phyloP scores from a whole-genome alignment of 2,329 filamentous ascomycete species.

The Sarocladiaceae sp. region DNA sequence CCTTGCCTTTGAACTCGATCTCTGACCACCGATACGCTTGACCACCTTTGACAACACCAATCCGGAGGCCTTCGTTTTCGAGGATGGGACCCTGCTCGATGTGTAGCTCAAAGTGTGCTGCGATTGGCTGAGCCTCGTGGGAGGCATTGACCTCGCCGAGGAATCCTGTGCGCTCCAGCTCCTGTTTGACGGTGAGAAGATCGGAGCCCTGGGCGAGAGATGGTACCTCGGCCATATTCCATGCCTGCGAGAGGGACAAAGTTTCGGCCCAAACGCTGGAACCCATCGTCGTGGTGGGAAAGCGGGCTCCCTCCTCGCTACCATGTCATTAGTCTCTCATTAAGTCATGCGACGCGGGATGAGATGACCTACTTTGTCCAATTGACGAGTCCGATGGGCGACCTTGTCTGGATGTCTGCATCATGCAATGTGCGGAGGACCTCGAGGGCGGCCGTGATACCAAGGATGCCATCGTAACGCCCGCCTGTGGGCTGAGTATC shows the following conservation, averaged over 20 bases:
- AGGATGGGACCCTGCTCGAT: constrained; percentile 59
- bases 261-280: constrained; percentile 73
- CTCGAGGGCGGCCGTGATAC: constrained; percentile 67
- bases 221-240: constrained; percentile 57
- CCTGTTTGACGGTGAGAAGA: constrained; percentile 20
- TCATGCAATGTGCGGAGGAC: constrained; percentile 64
- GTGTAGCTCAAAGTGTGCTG: constrained; percentile 63
- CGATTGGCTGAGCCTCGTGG: constrained; percentile 44
- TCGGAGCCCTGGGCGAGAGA: constrained; percentile 12
- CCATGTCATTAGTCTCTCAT: not conserved
- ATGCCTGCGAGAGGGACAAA: constrained; percentile 55
- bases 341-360: not conserved
- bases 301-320: constrained; percentile 75
- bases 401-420: constrained; percentile 60
- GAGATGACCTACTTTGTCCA: constrained; percentile 57
- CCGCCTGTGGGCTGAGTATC: constrained; percentile 61
- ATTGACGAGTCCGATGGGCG: constrained; percentile 67
- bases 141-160: constrained; percentile 42
- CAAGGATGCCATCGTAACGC: constrained; percentile 71
- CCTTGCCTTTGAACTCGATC: constrained; percentile 21
- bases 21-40: constrained; percentile 28
- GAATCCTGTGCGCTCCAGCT: constrained; percentile 67
- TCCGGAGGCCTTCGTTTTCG: constrained; percentile 53
- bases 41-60: constrained; percentile 18
- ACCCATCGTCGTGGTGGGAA: constrained; percentile 66